Evolutionary conservation across 352 stramenopile genomes (phyloP), one percentile per base, ranked within the genome.

Genomic region (Phytophthora brassicae): DNA sequence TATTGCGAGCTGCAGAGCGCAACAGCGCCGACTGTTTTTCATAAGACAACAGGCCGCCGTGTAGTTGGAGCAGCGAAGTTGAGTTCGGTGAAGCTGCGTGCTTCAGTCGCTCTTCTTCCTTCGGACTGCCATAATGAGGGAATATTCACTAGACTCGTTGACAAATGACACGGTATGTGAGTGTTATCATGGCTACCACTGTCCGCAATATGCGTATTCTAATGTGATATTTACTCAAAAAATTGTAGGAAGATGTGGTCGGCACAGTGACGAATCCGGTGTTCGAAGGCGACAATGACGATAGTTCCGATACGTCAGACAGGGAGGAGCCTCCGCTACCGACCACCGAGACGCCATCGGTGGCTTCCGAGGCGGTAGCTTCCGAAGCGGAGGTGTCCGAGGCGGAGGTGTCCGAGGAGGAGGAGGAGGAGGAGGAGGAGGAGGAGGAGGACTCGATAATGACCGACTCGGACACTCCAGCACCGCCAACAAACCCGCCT

Each of bases 91-190:
- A 20, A 54, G 65, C 26, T 24, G 20, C 29, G 9, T 38, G 28
- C 53, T 51, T 44, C 66, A 74, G 61, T 74, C 61, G 60, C 51
- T 31, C 50, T 70, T 70, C 56, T 74, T 43, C 61, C 41, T 57
- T 64, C 41, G 41, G 26, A 58, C 35, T 12, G 26, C 22, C 4
- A 68, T 38, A 28, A 74, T 74, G 66, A 60, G 48, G 38, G 49
- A 70, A 46, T 74, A 63, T n/a, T 74, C 66, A 31, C 51, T 68
- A 20, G 50, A 68, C 14, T 64, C 46, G 33, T 56, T 74, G 46
- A 56, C 53, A 51, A 60, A 70, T 52, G 45, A 67, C 44, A 63
- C 55, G 55, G 65, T 73, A 20, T n/a, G 64, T 22, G 35, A 6
- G 8, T 17, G 24, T 23, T 14, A 35, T 19, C 41, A 23, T 50